Percentiles rank a stretch among this genome's conserved stretches.
These are phyloP conservation scores for Sicyos edulis DNA, from an alignment of 306 rosid genomes.

Conservation along the genomic window DNA sequence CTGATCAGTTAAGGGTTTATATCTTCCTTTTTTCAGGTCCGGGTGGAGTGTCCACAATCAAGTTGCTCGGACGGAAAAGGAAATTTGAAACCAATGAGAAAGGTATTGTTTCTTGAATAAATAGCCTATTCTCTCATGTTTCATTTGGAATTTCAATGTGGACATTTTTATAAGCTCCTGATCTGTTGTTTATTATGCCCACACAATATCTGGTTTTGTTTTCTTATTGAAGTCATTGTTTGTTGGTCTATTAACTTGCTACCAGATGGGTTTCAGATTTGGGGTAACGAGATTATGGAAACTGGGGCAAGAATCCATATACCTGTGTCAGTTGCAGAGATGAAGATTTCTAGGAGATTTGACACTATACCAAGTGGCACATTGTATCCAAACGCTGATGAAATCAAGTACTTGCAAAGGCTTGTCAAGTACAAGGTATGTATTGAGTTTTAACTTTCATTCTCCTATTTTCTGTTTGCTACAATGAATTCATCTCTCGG, in stretches of 20 bases:
- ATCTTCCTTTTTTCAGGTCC: conserved; percentile 47
- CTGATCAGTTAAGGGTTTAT: not conserved
- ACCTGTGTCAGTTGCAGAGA: conserved; percentile 76
- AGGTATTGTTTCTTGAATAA: conserved; percentile 40
- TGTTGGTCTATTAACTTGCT: conserved; percentile 5
- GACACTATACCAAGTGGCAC: conserved; percentile 93
- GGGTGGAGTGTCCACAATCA: conserved; percentile 35
- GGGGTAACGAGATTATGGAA: conserved; percentile 63
- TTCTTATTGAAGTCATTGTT: conserved; percentile 22
- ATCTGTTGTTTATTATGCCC: not conserved
- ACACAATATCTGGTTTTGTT: not conserved
- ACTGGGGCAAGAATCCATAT: conserved; percentile 52
- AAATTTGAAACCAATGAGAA: conserved; percentile 32
- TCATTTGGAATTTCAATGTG: not conserved
- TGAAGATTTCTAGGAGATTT: conserved; percentile 71
- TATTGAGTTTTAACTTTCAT: conserved; percentile 17
- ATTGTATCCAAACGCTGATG: conserved; percentile 86
- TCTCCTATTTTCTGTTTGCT: conserved; percentile 17
- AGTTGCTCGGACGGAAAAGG: conserved; percentile 32
- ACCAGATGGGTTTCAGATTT: conserved; percentile 57
- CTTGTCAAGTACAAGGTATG: conserved; percentile 84
- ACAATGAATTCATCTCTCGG: not conserved
- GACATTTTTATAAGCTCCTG: not conserved
- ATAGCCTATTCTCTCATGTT: not conserved
- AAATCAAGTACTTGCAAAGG: conserved; percentile 85